Evolutionary conservation across 129 eudicot genomes (phyloP).

Genomic region (Sambucus nigra): DNA sequence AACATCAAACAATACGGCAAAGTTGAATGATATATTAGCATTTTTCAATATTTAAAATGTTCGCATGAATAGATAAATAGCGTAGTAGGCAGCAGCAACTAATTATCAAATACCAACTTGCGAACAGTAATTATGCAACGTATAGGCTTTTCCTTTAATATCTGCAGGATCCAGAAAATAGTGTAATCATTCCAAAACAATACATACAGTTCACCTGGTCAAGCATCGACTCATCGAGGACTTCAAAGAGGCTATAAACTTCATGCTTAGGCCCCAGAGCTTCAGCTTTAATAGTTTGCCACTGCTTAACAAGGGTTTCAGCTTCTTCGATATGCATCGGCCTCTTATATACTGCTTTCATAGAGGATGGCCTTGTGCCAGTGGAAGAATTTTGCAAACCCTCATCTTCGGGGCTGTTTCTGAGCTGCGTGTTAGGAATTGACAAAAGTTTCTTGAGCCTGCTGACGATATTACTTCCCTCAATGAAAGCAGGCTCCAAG

Average conservation of each 20-base stretch:
- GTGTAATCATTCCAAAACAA: constrained; percentile 4
- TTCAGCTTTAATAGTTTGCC: constrained; percentile 86
- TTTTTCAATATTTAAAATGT: neutral
- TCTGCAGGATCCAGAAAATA: constrained; percentile 1
- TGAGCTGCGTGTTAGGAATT: constrained; percentile 25
- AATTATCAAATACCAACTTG: neutral
- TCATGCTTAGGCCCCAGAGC: constrained; percentile 83
- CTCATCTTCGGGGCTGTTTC: constrained; percentile 19
- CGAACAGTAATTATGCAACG: neutral
- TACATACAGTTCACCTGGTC: constrained; percentile 44
- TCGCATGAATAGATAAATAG: neutral
- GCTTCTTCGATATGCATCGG: constrained; percentile 82
- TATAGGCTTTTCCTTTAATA: neutral
- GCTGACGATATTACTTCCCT: constrained; percentile 29
- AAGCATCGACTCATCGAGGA: constrained; percentile 90
- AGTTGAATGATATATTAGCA: neutral
- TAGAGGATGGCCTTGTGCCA: constrained; percentile 28
- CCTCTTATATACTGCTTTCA: constrained; percentile 21
- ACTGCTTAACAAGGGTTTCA: constrained; percentile 81
- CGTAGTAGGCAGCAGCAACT: neutral
- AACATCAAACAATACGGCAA: neutral
- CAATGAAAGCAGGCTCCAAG: constrained; percentile 27
- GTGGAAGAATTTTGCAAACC: constrained; percentile 31
- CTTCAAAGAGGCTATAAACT: constrained; percentile 49
- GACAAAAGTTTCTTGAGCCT: constrained; percentile 31